phyloP scores from a whole-genome alignment of 768 basidiomycete species.

The Suillus subalutaceus region DNA sequence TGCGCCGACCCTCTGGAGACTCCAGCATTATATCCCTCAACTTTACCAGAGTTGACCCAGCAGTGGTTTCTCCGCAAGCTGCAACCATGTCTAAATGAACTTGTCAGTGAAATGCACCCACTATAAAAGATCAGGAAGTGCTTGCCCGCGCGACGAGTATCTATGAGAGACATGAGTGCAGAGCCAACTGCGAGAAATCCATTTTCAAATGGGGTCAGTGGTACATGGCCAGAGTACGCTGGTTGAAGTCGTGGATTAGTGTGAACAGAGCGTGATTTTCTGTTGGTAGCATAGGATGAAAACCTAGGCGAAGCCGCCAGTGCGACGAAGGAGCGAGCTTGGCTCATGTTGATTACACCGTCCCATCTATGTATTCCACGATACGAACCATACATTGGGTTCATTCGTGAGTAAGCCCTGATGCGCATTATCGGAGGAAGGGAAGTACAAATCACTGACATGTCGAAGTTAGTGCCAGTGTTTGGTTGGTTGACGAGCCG shows the following conservation, averaged over 20 bases:
- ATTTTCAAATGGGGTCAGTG: slow-evolving; percentile 81
- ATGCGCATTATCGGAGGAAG: background rate
- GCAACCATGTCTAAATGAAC: slow-evolving; percentile 86
- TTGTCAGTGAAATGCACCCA: background rate
- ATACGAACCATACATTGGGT: background rate
- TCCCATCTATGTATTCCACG: background rate
- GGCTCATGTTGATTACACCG: background rate
- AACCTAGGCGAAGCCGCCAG: background rate
- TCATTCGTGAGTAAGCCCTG: background rate
- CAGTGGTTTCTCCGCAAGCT: slow-evolving; percentile 90
- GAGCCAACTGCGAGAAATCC: slow-evolving; percentile 85
- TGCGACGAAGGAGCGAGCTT: background rate
- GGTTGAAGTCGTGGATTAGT: slow-evolving; percentile 31
- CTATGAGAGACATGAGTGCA: slow-evolving; percentile 76
- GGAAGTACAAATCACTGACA: background rate
- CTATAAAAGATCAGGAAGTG: slow-evolving; percentile 9
- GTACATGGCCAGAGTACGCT: slow-evolving; percentile 80
- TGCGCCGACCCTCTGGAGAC: slow-evolving; percentile 79
- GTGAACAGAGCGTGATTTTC: slow-evolving; percentile 17
- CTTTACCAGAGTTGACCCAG: slow-evolving; percentile 73
- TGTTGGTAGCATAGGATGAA: background rate
- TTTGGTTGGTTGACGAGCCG: background rate
- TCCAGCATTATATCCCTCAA: slow-evolving; percentile 79
- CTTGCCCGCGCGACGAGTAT: slow-evolving; percentile 86
- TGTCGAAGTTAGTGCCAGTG: background rate